phyloP scores from a whole-genome alignment of 78 protist genomes.

The Dictyostelium brefeldianum region DNA sequence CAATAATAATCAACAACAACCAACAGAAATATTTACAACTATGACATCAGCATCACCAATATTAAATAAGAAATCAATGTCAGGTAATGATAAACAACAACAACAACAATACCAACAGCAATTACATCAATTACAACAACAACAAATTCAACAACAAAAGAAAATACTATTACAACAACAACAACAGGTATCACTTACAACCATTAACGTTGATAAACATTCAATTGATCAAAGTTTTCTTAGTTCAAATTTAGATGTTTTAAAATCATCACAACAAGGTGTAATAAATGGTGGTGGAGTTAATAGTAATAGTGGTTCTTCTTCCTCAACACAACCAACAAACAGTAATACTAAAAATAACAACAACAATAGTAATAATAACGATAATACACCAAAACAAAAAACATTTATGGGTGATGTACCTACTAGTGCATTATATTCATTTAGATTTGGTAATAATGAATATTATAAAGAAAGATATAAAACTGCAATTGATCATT shows the following conservation, averaged over 20 bases:
- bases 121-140: not conserved
- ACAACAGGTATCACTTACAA: not conserved
- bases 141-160: not conserved
- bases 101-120: not conserved
- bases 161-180: not conserved
- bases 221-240: constrained; percentile 6
- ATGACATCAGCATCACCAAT: not conserved
- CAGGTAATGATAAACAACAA: not conserved
- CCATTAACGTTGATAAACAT: not conserved
- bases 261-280: not conserved
- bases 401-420: constrained; percentile 19
- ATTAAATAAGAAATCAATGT: not conserved
- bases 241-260: not conserved
- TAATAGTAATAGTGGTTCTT: not conserved
- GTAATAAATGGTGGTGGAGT: not conserved
- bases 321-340: not conserved
- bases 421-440: constrained; percentile 1
- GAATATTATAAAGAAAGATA: constrained; percentile 51
- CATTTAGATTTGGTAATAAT: constrained; percentile 47
- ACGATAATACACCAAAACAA: not conserved
- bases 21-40: not conserved
- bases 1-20: not conserved
- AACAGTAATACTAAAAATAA: not conserved
- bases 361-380: not conserved
- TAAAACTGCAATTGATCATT: constrained; percentile 36